These are phyloP conservation scores for Entophlyctis helioformis DNA, from an alignment of 192 early-diverging fungal species.

Conservation along the genomic window DNA sequence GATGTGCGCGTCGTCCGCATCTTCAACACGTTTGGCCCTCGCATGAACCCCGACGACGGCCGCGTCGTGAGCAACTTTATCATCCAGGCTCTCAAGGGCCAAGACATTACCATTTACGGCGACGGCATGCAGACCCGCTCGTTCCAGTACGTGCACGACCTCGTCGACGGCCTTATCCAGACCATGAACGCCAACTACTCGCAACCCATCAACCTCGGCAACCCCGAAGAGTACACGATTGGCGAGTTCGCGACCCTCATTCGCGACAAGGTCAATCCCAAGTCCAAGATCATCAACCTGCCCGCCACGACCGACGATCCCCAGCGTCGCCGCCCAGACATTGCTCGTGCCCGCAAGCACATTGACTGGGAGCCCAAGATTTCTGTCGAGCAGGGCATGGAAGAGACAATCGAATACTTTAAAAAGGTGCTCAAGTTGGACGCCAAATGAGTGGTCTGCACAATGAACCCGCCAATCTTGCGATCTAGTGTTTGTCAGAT, in stretches of 20 bases:
- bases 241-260: slow-evolving; percentile 67
- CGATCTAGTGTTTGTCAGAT: too few relatives aligned
- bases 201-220: slow-evolving; percentile 65
- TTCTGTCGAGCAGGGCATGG: slow-evolving; percentile 61
- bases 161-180: slow-evolving; percentile 68
- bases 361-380: slow-evolving; percentile 66
- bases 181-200: slow-evolving; percentile 60
- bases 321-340: slow-evolving; percentile 62
- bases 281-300: slow-evolving; percentile 45
- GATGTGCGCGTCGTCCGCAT: slow-evolving; percentile 68
- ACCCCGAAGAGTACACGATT: slow-evolving; percentile 77
- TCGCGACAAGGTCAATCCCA: slow-evolving; percentile 42
- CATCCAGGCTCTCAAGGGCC: slow-evolving; percentile 63
- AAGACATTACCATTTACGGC: slow-evolving; percentile 70
- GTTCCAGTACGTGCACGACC: slow-evolving; percentile 77
- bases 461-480: too few relatives aligned
- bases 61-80: slow-evolving; percentile 81
- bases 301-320: slow-evolving; percentile 66
- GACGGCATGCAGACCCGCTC: slow-evolving; percentile 68
- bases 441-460: too few relatives aligned
- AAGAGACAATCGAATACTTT: slow-evolving; percentile 73
- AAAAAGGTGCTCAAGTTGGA: slow-evolving; percentile 13
- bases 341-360: slow-evolving; percentile 46
- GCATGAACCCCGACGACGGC: slow-evolving; percentile 75
- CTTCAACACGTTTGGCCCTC: slow-evolving; percentile 72